Conservation (phyloP, 768 basidiomycete species). For the Lactifluus pinguis region DNA sequence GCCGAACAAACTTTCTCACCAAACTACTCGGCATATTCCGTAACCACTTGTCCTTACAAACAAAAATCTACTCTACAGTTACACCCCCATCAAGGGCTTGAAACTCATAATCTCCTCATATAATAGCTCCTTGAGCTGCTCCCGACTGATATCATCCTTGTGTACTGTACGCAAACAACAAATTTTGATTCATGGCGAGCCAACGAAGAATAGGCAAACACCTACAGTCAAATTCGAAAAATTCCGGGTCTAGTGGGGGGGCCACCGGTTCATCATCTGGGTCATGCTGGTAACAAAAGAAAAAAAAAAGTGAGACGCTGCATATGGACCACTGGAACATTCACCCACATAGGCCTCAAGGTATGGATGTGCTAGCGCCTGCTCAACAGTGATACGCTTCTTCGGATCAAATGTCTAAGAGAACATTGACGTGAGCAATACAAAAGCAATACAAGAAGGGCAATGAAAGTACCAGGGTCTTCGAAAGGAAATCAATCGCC, state of each 20-base stretch:
- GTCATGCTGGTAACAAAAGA: constrained; percentile 52
- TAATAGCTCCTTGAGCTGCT: constrained; percentile 88
- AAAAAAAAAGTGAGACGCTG: background rate
- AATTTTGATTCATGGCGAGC: no score
- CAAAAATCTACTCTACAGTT: background rate
- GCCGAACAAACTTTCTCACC: constrained; percentile 11
- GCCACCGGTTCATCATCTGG: constrained; percentile 96
- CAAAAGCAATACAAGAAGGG: background rate
- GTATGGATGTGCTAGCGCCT: constrained; percentile 91
- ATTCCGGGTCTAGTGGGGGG: constrained; percentile 89
- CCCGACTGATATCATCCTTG: constrained; percentile 92
- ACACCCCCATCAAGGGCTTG: constrained; percentile 51
- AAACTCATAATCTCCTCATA: constrained; percentile 95
- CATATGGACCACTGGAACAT: background rate
- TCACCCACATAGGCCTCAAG: constrained; percentile 79
- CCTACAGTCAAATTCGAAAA: constrained; percentile 95
- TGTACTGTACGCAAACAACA: constrained; percentile 44
- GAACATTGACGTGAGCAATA: background rate
- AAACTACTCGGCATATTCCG: constrained; percentile 16
- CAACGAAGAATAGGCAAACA: constrained; percentile 16
- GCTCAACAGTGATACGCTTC: constrained; percentile 91
- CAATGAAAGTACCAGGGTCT: constrained; percentile 53
- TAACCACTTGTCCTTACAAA: background rate
- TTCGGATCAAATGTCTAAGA: constrained; percentile 91
- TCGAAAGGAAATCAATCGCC: constrained; percentile 71